A percentile compares a stretch with the other conserved stretches of the same genome.
Conservation (phyloP, 768 basidiomycete species). For the Hygrocybe punicea region DNA sequence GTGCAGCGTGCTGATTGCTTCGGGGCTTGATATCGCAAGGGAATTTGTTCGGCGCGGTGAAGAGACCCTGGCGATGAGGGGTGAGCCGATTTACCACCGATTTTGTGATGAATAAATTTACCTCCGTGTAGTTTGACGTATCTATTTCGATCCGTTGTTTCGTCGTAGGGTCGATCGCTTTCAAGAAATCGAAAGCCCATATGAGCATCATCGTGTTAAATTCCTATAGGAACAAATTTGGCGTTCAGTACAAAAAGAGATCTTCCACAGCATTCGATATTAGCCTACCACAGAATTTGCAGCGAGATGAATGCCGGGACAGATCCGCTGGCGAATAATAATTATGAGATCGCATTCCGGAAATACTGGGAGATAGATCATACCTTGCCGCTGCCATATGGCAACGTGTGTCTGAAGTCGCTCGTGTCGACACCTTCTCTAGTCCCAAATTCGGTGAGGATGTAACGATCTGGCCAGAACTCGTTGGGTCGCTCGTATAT, state of each 20-base stretch:
- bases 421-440: constrained; percentile 10
- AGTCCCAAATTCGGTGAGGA: constrained; percentile 14
- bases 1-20: constrained; percentile 9
- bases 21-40: constrained; percentile 21
- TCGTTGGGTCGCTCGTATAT: neutral
- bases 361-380: neutral
- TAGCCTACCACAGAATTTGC: constrained; percentile 15
- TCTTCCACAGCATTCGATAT: neutral
- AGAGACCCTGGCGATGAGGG: constrained; percentile 12
- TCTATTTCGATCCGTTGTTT: constrained; percentile 11
- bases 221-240: constrained; percentile 9
- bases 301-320: constrained; percentile 19
- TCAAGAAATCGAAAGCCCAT: constrained; percentile 30
- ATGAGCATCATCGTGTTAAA: constrained; percentile 28
- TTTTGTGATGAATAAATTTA: neutral
- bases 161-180: neutral
- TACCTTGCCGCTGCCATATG: constrained; percentile 20
- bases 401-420: constrained; percentile 11
- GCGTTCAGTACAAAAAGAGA: neutral
- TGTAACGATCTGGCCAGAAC: neutral
- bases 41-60: constrained; percentile 15
- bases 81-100: neutral
- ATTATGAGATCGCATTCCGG: neutral
- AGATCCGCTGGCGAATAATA: constrained; percentile 14
- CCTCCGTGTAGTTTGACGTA: constrained; percentile 13